Base-by-base conservation (phyloP, 768 basidiomycete genomes). In the Chalciporus piperatus region DNA sequence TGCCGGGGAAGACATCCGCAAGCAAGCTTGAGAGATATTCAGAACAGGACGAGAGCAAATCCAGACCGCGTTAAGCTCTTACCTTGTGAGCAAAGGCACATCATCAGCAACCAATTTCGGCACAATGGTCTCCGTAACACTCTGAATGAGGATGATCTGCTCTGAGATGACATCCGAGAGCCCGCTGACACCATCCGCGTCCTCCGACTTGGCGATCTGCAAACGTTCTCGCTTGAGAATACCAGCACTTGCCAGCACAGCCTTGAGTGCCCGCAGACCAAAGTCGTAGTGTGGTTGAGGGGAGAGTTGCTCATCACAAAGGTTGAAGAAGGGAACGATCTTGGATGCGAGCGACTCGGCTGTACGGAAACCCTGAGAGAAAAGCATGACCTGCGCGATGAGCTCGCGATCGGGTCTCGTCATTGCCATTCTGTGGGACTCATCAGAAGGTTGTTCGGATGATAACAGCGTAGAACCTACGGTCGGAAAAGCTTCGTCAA, bases 251-350 rank as follows among this genome's bases (percentile, higher is more conserved):
- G 92, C 85, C 25, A 99, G 78, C 6, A 99, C 97, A 25, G 97
- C 90, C 68, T 99, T 99, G 50, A 99, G 77, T 4, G 97, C 97
- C 56, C 97, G 92, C 28, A 99, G 78, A 73, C 97, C 97, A 63
- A 99, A 99, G 74, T 99, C 97, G 65, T 99, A 99, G 74, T 99
- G 97, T 2, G 95, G 93, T 62, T 99, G 97, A 20, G 90, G 84
- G 1, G 97, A 98, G 19, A 98, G 80, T 59, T 98, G 96, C 61
- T 98, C 97, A 54, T 94, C 87, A 58, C 97, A 99, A 49, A 99
- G 87, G 68, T 96, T 96, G 81, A 99, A 99, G 78, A 99, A 98
- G 0, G 97, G 97, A 11, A 99, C 97, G 52, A 98, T 91, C 72
- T 98, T 98, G 49, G 92, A 92, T 2, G 97, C 97, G n/a, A 99